Evolutionary conservation across 768 basidiomycete species (phyloP), one percentile per base, ranked within the genome.

Genomic region (Pisolithus albus): DNA sequence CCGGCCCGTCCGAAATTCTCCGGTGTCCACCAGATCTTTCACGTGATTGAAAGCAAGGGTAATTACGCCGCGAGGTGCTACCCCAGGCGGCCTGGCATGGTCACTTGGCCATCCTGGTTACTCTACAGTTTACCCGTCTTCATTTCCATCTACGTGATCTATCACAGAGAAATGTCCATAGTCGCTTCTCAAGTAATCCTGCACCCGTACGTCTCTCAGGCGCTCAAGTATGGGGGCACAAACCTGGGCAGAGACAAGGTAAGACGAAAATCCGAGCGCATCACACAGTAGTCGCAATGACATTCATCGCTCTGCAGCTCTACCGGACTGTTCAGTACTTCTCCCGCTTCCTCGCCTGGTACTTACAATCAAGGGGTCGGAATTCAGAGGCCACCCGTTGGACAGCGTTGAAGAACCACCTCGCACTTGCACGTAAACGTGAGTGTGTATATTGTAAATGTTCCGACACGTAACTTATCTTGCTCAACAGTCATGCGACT

Each of bases 231-330:
- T 46, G 79, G 84, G 45, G 77, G 78, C 18, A 92, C 92, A 0
- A 96, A 90, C 15, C 64, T 87, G 30, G 95, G 93, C 9, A 77
- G 93, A 46, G 95, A 97, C 75, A 97, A 99, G 83, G 92, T 83
- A 45, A 15, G 24, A 18, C 16, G 15, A 59, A 51, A 67, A 52
- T 37, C 13, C 5, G 13, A 7, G 26, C 26, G 11, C 34, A 34
- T 34, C 38, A 10, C 5, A 11, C 47, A 8, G 24, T 9, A 40
- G 6, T 8, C 37, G 13, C 32, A 19, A 4, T 13, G 2, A 19
- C 24, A 2, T n/a, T 52, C n/a, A 21, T 19, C 23, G 37, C 40
- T 21, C 21, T 18, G 10, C 56, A 96, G 93, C 74, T 83, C 15
- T 98, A 97, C 70, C 84, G 95, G 57, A 81, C 88, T 19, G 66